A percentile compares a stretch with the other conserved stretches of the same genome.
phyloP scores from a whole-genome alignment of 768 basidiomycete species.

The Clitopilus passeckerianus region DNA sequence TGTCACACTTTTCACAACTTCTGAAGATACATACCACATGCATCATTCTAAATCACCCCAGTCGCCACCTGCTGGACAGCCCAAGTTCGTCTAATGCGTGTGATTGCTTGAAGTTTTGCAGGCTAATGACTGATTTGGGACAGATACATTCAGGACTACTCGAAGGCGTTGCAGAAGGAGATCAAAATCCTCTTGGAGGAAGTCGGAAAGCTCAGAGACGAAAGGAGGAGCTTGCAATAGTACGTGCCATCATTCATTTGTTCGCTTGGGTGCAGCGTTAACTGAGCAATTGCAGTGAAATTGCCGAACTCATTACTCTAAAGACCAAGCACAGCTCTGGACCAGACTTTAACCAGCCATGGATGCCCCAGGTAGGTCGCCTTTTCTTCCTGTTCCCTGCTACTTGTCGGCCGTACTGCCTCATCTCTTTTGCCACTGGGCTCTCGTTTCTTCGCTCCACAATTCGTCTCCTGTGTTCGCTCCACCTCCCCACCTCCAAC shows the following conservation, averaged over 20 bases:
- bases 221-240: slow-evolving; percentile 72
- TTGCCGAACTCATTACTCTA: slow-evolving; percentile 77
- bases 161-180: slow-evolving; percentile 74
- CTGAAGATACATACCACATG: neutral
- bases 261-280: neutral
- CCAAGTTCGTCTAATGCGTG: neutral
- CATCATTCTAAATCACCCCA: neutral
- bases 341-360: slow-evolving; percentile 73
- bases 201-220: slow-evolving; percentile 77
- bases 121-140: neutral
- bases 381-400: neutral
- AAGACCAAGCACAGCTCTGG: slow-evolving; percentile 80
- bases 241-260: slow-evolving; percentile 30
- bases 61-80: neutral
- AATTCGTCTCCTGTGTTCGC: too few species aligned
- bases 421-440: too few species aligned
- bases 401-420: too few species aligned
- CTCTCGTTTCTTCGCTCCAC: too few species aligned
- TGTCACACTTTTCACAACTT: neutral
- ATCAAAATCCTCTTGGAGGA: slow-evolving; percentile 75
- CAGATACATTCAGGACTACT: slow-evolving; percentile 78
- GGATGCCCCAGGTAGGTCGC: slow-evolving; percentile 53
- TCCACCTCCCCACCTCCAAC: too few species aligned
- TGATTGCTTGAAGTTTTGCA: neutral
- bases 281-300: slow-evolving; percentile 50